A percentile compares a stretch with the other conserved stretches of the same genome.
Evolutionary conservation across 805 yeast genomes (phyloP).

Genomic region (Metschnikowia dekortorum): DNA sequence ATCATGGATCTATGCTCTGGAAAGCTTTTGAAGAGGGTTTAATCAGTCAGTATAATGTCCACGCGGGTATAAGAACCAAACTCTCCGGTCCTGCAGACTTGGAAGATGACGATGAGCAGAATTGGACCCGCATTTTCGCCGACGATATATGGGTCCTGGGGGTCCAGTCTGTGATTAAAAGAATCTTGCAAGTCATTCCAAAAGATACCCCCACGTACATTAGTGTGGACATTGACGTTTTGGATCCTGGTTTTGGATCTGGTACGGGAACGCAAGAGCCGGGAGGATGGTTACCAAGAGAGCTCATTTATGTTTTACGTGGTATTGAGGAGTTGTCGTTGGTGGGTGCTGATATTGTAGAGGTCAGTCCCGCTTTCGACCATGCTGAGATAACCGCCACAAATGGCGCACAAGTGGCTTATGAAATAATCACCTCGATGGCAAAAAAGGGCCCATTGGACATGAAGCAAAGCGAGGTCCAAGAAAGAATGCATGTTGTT

Average conservation of each 20-base stretch:
- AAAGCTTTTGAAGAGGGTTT: conserved; percentile 70
- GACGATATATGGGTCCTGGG: conserved; percentile 74
- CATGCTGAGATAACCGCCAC: conserved; percentile 62
- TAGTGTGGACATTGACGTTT: conserved; percentile 69
- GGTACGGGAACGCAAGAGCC: conserved; percentile 61
- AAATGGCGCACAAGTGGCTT: conserved; percentile 68
- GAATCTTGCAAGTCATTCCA: conserved; percentile 53
- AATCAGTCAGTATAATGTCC: conserved; percentile 55
- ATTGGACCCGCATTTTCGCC: conserved; percentile 64
- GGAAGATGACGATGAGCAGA: conserved; percentile 61
- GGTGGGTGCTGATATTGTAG: conserved; percentile 56
- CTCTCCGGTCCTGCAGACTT: conserved; percentile 56
- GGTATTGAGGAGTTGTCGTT: conserved; percentile 40
- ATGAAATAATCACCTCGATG: conserved; percentile 70
- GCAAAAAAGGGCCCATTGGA: conserved; percentile 50
- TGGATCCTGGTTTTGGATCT: conserved; percentile 55
- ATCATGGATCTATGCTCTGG: conserved; percentile 88
- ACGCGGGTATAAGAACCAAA: conserved; percentile 75
- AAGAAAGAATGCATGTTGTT: conserved; percentile 1
- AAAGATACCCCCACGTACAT: conserved; percentile 65
- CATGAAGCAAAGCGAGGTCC: conserved; percentile 9
- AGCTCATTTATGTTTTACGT: conserved; percentile 46
- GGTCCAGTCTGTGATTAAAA: conserved; percentile 50
- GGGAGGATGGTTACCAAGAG: conserved; percentile 57
- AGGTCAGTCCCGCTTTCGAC: conserved; percentile 62